A percentile compares a stretch with the other conserved stretches of the same genome.
phyloP scores from a whole-genome alignment of 352 stramenopile genomes.

The Aphanomyces stellatus region DNA sequence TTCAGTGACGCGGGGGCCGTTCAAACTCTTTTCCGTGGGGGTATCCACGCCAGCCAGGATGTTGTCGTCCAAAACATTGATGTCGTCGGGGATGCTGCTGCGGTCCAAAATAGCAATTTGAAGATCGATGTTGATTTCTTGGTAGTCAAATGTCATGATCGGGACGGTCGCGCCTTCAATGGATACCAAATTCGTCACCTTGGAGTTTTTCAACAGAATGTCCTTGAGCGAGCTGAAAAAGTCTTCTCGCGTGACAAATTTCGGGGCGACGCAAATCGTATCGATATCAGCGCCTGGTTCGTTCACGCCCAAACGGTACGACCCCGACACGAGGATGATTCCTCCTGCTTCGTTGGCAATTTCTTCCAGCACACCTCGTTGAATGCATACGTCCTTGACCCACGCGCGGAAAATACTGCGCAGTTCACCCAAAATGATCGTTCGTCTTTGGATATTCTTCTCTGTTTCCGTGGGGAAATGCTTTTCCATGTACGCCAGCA shows the following conservation, averaged over 20 bases:
- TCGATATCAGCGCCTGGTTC: conserved; percentile 97
- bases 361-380: conserved; percentile 78
- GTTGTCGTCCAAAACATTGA: conserved; percentile 88
- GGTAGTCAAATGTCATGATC: conserved; percentile 98
- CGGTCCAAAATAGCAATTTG: conserved; percentile 93
- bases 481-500: conserved; percentile 72
- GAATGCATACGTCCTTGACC: conserved; percentile 77
- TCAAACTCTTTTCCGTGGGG: conserved; percentile 84
- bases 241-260: conserved; percentile 91
- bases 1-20: conserved; percentile 86
- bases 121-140: conserved; percentile 99
- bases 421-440: conserved; percentile 76
- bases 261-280: conserved; percentile 95
- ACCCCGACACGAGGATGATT: conserved; percentile 85
- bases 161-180: conserved; percentile 91
- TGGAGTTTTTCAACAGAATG: conserved; percentile 87
- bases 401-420: conserved; percentile 77
- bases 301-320: conserved; percentile 95
- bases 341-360: conserved; percentile 77
- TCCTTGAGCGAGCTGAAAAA: conserved; percentile 94
- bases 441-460: conserved; percentile 77
- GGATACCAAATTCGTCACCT: conserved; percentile 84
- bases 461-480: conserved; percentile 68
- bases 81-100: conserved; percentile 82
- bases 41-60: conserved; percentile 82